phyloP scores from a whole-genome alignment of 352 stramenopile genomes.

The Pythium dissimile region DNA sequence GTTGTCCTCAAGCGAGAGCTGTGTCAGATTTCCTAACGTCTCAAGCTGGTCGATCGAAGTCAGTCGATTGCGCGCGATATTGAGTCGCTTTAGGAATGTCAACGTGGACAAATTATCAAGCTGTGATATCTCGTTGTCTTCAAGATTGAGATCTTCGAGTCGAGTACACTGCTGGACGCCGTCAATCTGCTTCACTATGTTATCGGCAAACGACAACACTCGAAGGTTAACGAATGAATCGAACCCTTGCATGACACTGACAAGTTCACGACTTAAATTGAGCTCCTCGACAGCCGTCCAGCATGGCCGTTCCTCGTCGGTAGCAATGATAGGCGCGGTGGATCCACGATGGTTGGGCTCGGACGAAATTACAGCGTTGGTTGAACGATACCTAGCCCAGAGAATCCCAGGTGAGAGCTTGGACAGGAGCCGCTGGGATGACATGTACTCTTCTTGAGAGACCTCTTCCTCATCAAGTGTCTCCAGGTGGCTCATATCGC shows the following conservation, averaged over 20 bases:
- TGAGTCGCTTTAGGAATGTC: constrained; percentile 61
- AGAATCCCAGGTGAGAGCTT: constrained; percentile 45
- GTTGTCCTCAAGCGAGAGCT: constrained; percentile 87
- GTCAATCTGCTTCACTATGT: constrained; percentile 57
- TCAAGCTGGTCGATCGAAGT: constrained; percentile 57
- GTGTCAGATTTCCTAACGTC: constrained; percentile 51
- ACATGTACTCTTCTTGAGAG: constrained; percentile 31
- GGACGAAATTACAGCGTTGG: neutral
- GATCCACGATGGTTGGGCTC: neutral
- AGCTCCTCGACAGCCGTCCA: constrained; percentile 68
- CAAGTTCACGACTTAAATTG: constrained; percentile 52
- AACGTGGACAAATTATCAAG: constrained; percentile 66
- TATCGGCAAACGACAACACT: constrained; percentile 62
- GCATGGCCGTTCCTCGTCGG: constrained; percentile 16
- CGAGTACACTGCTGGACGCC: constrained; percentile 47
- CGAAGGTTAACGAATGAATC: constrained; percentile 52
- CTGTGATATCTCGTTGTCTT: constrained; percentile 71
- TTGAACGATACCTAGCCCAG: constrained; percentile 23
- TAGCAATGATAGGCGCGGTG: neutral
- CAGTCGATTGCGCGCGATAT: constrained; percentile 80
- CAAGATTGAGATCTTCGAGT: constrained; percentile 74
- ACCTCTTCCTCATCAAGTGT: constrained; percentile 54
- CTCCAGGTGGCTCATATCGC: constrained; percentile 29
- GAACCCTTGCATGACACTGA: constrained; percentile 54
- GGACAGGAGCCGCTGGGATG: constrained; percentile 37